These are phyloP conservation scores for Berberis thunbergii DNA, from an alignment of 164 flowering plant genomes.

Conservation along the genomic window DNA sequence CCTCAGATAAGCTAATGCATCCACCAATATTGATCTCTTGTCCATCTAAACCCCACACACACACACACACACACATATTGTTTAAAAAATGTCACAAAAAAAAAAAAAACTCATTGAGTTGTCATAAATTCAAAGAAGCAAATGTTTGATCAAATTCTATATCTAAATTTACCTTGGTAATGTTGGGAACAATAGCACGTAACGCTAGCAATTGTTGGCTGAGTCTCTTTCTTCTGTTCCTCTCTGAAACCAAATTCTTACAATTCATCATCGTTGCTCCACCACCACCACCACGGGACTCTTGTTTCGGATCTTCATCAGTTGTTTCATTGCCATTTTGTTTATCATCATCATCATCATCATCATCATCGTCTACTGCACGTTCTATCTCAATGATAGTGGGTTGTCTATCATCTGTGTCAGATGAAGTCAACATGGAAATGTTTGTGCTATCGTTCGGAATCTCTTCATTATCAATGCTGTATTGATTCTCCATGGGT, in stretches of 20 bases:
- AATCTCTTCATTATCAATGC: too few relatives aligned
- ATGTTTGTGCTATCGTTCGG: too few relatives aligned
- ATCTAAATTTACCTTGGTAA: conserved; percentile 20
- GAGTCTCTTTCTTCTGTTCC: conserved; percentile 24
- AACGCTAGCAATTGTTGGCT: conserved; percentile 22
- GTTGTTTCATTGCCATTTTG: not conserved
- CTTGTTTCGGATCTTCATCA: not conserved
- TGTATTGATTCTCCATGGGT: too few relatives aligned
- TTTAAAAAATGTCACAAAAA: not conserved
- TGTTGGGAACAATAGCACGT: conserved; percentile 25
- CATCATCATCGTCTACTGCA: not conserved
- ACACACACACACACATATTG: not conserved
- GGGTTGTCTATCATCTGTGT: too few relatives aligned
- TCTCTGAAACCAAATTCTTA: conserved; percentile 24
- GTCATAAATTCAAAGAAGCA: not conserved
- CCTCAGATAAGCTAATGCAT: conserved; percentile 14
- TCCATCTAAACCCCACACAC: conserved; percentile 21
- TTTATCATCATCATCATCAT: not conserved
- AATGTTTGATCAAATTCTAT: not conserved
- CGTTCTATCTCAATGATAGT: not conserved
- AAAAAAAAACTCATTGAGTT: not conserved
- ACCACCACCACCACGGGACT: not conserved
- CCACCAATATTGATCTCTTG: conserved; percentile 20
- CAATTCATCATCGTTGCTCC: conserved; percentile 9
- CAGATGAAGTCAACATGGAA: too few relatives aligned